Evolutionary conservation across 2,329 filamentous ascomycete genomes (phyloP), one percentile per base, ranked within the genome.

Genomic region (Colletotrichum sp.): DNA sequence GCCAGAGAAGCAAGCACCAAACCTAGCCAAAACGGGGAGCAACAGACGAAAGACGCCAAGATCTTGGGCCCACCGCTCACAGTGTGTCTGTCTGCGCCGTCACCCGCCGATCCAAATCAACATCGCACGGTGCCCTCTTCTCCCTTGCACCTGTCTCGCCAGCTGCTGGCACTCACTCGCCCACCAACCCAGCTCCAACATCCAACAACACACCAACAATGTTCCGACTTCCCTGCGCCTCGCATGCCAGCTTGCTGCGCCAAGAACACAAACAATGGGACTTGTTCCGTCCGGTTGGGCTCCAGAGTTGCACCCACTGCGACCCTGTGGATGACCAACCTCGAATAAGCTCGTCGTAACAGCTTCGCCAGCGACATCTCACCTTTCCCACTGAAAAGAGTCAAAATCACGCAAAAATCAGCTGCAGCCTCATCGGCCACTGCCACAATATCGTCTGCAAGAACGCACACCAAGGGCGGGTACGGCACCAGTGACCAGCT

Each of bases 301-400:
- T 30, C n/a, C 70, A 65, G 73, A 63, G 70, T 76, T 44, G 28
- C 63, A 69, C 26, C 21, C 63, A 49, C 68, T 73, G 73, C 64
- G 72, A 72, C 73, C 63, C 15, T 36, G 62, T 71, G 36, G 49
- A 26, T 52, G 52, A 6, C 49, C 63, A 36, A 24, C 39, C 64
- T 69, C 44, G 36, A 73, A 64, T 36, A 73, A 69, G 73, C 73
- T 73, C 34, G 70, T 69, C 59, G 59, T 65, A 76, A 57, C 44
- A 59, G 36, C 28, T 63, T 64, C 68, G 57, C 34, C 68, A 24
- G 69, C 59, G 21, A 32, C 57, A 57, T 63, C 55, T 68, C 32
- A 75, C 30, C 55, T 72, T 75, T 75, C 63, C 72, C 63, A 72
- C 36, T 34, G 44, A 13, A 34, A 26, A 59, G 18, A 12, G 6